Base-by-base conservation (phyloP, 148 eudicot genomes). In the Chenopodium album region DNA sequence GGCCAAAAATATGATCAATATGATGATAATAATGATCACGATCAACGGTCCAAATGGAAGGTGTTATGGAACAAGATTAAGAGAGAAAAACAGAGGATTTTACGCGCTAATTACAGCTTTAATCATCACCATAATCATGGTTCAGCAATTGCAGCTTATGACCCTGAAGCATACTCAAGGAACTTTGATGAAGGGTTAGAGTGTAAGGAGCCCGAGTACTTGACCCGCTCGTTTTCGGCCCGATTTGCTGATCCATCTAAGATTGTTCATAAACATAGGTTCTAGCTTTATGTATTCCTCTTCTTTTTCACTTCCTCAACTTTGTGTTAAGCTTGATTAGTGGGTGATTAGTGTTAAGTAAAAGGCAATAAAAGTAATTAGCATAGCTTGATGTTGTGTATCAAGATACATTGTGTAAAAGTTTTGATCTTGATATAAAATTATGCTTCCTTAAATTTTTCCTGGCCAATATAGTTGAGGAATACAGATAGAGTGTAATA, bases 161-260 rank as follows among this genome's bases (percentile, higher is more conserved):
- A 91, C 80, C 89, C 81, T 62, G 89, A 87, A 66, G 82, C 89
- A 60, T 91, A 91, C 63, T 71, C 79, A 87, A 91, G 86, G 79
- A 91, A 91, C 77, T 91, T 91, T 73, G 94, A 91, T 77, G 88
- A 88, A 31, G 92, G 92, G 50, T 60, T 76, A 3, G 88, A 72
- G 41, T 76, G 80, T 56, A 63, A 66, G 19, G 92, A 91, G 37
- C 89, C 90, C 0, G 94, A 91, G 41, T 64, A 88, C 80, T 85
- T 89, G 54, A 83, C 76, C 79, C 86, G 92, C 67, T 91, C 94
- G 2, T 91, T 91, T 79, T 91, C 92, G 0, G 92, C 92, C 69
- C 85, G 94, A 63, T 91, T 84, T 82, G 94, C 94, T 63, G 89
- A 85, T 82, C 92, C 92, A 22, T 89, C 91, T 22, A 91, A 75